phyloP scores from a whole-genome alignment of 2,329 filamentous ascomycete genomes.

The Cladophialophora chaetospira region DNA sequence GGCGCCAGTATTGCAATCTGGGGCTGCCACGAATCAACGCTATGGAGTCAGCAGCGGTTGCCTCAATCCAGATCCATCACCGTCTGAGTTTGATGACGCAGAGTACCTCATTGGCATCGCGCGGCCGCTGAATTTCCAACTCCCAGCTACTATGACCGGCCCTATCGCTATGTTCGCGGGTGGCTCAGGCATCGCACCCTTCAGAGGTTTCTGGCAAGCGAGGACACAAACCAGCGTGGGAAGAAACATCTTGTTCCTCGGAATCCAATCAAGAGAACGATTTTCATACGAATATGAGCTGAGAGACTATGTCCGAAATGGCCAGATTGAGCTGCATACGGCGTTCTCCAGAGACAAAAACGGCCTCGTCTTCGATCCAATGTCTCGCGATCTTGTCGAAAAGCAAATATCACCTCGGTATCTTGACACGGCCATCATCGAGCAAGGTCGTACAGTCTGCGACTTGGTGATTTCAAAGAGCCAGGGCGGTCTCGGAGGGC shows the following conservation, averaged over 20 bases:
- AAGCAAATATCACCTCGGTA: constrained; percentile 20
- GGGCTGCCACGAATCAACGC: background rate
- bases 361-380: constrained; percentile 19
- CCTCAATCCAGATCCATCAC: constrained; percentile 18
- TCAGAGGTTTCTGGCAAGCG: constrained; percentile 23
- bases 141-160: constrained; percentile 15
- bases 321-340: constrained; percentile 22
- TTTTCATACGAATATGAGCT: constrained; percentile 23
- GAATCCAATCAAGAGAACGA: constrained; percentile 18
- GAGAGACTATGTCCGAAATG: constrained; percentile 15
- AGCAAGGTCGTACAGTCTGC: constrained; percentile 24
- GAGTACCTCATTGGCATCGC: constrained; percentile 22
- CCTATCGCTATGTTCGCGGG: constrained; percentile 24
- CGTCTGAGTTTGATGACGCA: constrained; percentile 16
- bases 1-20: constrained; percentile 5
- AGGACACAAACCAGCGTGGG: constrained; percentile 20
- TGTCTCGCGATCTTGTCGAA: constrained; percentile 20
- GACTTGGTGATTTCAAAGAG: constrained; percentile 21
- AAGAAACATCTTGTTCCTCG: constrained; percentile 23
- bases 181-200: constrained; percentile 17
- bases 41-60: constrained; percentile 19
- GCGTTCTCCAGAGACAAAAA: constrained; percentile 20
- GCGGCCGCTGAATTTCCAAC: constrained; percentile 18
- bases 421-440: constrained; percentile 16
- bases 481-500: constrained; percentile 23